Conservation (phyloP, 2,329 filamentous ascomycete species). For the Talaromyces funiculosus region DNA sequence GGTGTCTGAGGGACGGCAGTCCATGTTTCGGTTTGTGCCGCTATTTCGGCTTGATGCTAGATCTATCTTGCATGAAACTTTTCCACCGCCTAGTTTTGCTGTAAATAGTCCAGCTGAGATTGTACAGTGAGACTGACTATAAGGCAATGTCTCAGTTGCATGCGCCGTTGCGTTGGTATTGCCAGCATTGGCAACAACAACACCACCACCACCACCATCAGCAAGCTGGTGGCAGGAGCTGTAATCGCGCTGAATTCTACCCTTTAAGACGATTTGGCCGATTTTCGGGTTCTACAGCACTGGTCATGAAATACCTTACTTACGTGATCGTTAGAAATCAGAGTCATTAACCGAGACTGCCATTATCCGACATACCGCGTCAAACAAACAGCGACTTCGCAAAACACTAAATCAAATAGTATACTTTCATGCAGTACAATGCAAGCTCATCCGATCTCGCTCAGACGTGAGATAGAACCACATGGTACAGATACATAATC, state of each 20-base stretch:
- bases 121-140: background rate
- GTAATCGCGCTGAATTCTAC: background rate
- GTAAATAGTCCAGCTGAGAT: background rate
- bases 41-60: background rate
- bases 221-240: background rate
- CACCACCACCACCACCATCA: background rate
- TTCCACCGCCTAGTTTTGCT: background rate
- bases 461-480: background rate
- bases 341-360: background rate
- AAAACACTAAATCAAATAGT: too few relatives aligned
- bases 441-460: slow-evolving; percentile 1
- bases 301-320: too few relatives aligned
- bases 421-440: background rate
- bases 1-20: background rate
- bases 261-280: background rate
- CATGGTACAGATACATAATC: background rate
- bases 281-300: background rate
- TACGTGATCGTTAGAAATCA: too few relatives aligned
- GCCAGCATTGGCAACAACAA: background rate
- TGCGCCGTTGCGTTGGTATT: background rate
- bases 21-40: background rate
- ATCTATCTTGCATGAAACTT: background rate
- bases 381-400: background rate
- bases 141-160: background rate
- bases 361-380: background rate